Conservation (phyloP, 2,329 filamentous ascomycete species). For the Phialophora tarda region DNA sequence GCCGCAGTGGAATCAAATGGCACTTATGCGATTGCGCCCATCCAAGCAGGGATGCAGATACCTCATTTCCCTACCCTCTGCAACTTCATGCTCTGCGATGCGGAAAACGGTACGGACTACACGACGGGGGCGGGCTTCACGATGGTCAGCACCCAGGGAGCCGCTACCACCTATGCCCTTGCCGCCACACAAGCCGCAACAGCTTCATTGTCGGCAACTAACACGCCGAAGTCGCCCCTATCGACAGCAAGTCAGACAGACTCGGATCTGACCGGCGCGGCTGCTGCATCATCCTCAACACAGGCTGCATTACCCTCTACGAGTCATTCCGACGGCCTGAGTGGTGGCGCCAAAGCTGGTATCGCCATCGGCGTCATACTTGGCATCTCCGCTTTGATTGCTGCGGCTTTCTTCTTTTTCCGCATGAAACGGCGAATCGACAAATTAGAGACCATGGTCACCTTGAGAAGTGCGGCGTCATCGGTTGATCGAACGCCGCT, state of each 20-base stretch:
- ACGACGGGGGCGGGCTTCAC: slow-evolving; percentile 28
- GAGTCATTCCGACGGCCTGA: slow-evolving; percentile 12
- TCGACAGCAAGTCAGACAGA: not conserved
- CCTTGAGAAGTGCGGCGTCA: slow-evolving; percentile 18
- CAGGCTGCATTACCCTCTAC: slow-evolving; percentile 11
- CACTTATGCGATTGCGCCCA: slow-evolving; percentile 27
- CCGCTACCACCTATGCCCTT: slow-evolving; percentile 23
- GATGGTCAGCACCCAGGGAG: slow-evolving; percentile 29
- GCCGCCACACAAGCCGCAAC: slow-evolving; percentile 15
- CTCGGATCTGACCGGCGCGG: not conserved
- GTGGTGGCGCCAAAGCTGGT: slow-evolving; percentile 28
- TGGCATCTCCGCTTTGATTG: slow-evolving; percentile 19
- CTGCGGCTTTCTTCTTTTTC: slow-evolving; percentile 18
- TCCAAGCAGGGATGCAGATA: slow-evolving; percentile 30
- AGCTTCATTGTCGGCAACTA: slow-evolving; percentile 1
- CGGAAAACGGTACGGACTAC: slow-evolving; percentile 22
- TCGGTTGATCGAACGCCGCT: slow-evolving; percentile 2
- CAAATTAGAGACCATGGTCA: slow-evolving; percentile 16
- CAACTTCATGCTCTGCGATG: slow-evolving; percentile 28
- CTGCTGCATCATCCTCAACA: slow-evolving; percentile 9
- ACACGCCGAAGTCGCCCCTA: not conserved
- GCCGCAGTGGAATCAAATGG: slow-evolving; percentile 21
- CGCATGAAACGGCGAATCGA: slow-evolving; percentile 11
- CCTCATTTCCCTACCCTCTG: slow-evolving; percentile 27
- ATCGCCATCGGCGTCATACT: slow-evolving; percentile 28